Evolutionary conservation across 208 protist species (phyloP), one percentile per base, ranked within the genome.

Genomic region (Phytomonas francai): DNA sequence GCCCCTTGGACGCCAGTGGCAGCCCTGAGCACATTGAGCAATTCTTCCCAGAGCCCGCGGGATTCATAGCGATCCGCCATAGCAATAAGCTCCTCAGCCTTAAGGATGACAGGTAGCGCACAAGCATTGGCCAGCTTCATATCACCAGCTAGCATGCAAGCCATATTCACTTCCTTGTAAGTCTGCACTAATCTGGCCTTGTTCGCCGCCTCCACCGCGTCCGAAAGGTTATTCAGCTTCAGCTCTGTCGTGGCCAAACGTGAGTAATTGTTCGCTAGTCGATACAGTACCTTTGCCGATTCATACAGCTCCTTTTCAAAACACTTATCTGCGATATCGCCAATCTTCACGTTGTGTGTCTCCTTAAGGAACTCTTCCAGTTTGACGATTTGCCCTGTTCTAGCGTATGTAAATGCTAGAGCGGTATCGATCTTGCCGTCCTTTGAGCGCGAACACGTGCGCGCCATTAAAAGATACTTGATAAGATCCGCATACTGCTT

Each of bases 351-450:
- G 54, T 92, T 93, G 88, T 99, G 98, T 28, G 98, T 97, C 32
- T 89, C 81, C 54, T 93, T 93, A 61, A 99, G 91, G 75, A 99
- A 99, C 68, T 99, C 98, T 85, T 99, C 98, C 33, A 99, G 81
- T 68, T 99, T 98, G 29, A 87, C 80, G 19, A 99, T 85, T 36
- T 94, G 91, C 71, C 97, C 97, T 22, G 98, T 99, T 69, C 96
- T 98, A 45, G 97, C 97, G 73, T 93, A 98, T 34, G 93, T 92
- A 67, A 98, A 99, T 49, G 99, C 84, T 28, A 99, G 83, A 65
- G 99, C 98, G 19, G 97, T 98, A 81, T 99, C 99, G 73, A 99
- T 98, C 72, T 89, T 88, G 77, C 81, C 91, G 75, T 94, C 88
- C 67, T 90, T 88, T 22, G 80, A 61, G 31, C 79, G 78, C 42